These are phyloP conservation scores for Corymbia citriodora DNA, from an alignment of 441 rosid species.

Conservation along the genomic window DNA sequence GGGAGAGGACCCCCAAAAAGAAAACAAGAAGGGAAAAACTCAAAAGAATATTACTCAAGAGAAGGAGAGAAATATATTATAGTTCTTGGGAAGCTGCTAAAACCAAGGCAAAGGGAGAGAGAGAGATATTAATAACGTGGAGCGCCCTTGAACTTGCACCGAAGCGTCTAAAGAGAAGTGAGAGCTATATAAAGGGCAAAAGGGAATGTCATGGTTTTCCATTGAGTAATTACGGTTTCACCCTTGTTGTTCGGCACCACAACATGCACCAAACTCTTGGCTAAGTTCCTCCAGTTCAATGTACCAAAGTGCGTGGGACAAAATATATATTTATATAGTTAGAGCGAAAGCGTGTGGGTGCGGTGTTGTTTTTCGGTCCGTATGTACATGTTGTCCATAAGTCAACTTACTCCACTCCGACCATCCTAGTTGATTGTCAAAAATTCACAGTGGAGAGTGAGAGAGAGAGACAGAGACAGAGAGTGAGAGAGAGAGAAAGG, in stretches of 20 bases:
- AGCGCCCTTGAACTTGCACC: slow-evolving; percentile 1
- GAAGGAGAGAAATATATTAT: not conserved
- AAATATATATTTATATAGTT: not conserved
- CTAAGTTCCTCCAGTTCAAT: not conserved
- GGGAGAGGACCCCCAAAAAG: not conserved
- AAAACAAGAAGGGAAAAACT: not conserved
- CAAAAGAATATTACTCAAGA: not conserved
- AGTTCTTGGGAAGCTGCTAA: not conserved
- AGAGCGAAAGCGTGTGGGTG: not conserved
- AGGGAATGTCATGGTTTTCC: not conserved
- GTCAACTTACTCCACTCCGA: not conserved
- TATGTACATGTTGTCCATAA: not conserved
- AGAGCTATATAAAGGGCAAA: not conserved
- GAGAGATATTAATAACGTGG: not conserved
- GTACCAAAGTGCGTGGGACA: not conserved
- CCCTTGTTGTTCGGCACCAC: not conserved
- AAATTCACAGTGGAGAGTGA: not conserved
- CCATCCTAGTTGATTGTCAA: not conserved
- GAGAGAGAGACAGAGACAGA: no score
- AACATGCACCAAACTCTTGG: not conserved
- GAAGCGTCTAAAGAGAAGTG: not conserved
- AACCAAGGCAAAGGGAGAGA: slow-evolving; percentile 5
- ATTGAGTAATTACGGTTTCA: not conserved
- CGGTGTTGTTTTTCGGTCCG: not conserved
- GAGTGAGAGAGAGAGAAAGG: not conserved